A percentile compares a stretch with the other conserved stretches of the same genome.
phyloP scores from a whole-genome alignment of 495 filamentous ascomycete species.

The Astrothelium macrocarpum region DNA sequence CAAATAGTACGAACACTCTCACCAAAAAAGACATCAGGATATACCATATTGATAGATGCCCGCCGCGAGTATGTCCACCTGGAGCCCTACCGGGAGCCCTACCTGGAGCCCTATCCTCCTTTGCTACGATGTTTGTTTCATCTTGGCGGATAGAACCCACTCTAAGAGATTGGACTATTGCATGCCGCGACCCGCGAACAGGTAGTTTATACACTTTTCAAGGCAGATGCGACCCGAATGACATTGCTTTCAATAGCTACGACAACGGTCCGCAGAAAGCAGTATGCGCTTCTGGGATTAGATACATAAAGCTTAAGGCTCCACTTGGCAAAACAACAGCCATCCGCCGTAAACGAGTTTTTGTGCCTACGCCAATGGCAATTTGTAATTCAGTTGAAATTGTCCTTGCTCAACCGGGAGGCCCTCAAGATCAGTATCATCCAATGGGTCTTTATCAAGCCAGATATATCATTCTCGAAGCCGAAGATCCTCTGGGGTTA shows the following conservation, averaged over 20 bases:
- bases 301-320: background rate
- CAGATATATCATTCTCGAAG: background rate
- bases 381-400: background rate
- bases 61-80: background rate
- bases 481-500: background rate
- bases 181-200: background rate
- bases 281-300: background rate
- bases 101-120: too few species aligned
- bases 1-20: background rate
- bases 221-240: background rate
- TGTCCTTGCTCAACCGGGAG: background rate
- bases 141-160: background rate
- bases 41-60: background rate
- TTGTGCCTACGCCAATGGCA: background rate
- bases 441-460: background rate
- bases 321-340: background rate
- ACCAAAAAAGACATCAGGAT: background rate
- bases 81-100: background rate
- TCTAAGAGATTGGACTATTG: background rate
- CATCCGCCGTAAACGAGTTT: background rate
- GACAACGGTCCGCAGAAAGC: background rate
- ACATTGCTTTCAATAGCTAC: background rate
- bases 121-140: background rate
- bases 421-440: background rate
- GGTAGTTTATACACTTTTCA: background rate